These are phyloP conservation scores for Alloteropsis semialata DNA, from an alignment of 176 grass and related monocot genomes.

Conservation along the genomic window DNA sequence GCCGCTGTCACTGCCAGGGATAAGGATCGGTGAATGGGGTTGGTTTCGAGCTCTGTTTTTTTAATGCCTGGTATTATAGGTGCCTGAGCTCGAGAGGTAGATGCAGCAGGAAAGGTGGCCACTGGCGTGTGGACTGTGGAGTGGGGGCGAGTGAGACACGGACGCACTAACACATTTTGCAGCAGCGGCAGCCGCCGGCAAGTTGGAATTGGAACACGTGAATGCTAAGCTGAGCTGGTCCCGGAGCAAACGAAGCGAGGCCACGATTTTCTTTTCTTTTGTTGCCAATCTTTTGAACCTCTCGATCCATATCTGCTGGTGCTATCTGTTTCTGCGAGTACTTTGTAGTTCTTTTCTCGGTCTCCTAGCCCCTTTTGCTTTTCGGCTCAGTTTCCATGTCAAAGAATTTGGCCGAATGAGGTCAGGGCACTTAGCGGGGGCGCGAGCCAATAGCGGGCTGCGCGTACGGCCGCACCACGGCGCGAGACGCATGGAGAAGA, in stretches of 20 bases:
- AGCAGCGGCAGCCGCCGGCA: neutral
- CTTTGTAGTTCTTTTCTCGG: neutral
- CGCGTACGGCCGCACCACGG: neutral
- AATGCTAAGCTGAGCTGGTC: neutral
- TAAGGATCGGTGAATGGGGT: neutral
- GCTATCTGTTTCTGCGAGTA: neutral
- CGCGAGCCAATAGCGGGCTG: neutral
- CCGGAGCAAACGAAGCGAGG: neutral
- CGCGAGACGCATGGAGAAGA: neutral
- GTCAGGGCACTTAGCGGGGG: neutral
- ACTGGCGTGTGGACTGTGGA: neutral
- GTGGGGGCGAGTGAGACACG: neutral
- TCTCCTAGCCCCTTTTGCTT: neutral
- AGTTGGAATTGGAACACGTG: neutral
- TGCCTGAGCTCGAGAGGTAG: neutral
- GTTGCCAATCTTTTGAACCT: too few species aligned
- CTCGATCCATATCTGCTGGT: neutral
- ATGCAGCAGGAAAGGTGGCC: neutral
- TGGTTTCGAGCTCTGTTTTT: neutral
- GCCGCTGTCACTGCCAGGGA: too few species aligned
- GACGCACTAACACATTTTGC: neutral
- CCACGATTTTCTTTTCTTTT: neutral
- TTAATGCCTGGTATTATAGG: neutral
- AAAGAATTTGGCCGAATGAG: neutral
- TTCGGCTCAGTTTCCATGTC: neutral